Evolutionary conservation across 2,329 filamentous ascomycete species (phyloP), one percentile per base, ranked within the genome.

Genomic region (Oidium heveae): DNA sequence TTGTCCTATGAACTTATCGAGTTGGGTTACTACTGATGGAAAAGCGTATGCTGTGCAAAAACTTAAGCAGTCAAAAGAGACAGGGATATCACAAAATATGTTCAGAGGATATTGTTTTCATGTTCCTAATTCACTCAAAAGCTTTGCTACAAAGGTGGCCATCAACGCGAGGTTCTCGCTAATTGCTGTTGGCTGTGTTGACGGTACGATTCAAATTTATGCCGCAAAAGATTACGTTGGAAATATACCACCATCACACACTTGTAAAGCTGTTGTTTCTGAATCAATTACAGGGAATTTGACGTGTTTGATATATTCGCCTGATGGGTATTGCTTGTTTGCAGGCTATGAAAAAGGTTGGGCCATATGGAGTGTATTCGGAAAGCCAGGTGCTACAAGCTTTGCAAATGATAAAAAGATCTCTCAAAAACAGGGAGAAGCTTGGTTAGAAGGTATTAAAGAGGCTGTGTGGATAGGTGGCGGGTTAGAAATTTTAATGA

Each of bases 361-460:
- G 91, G 83, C 85, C 4, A 89, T 81, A 50, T 98, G 89, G 89
- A 96, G 89, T 65, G 91, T 96, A 39, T 98, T 94, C 67, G 91
- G 91, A 36, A 95, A 94, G 66, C 75, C 82, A 2, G 82, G 87
- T 15, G 87, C 83, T 55, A 86, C 79, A 61, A 94, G 86, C 64
- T 96, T 96, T 65, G 73, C 75, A 7, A 73, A 77, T 13, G 84
- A 94, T 61, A 70, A 72, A 28, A 68, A 70, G 1, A 71, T 86
- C 39, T 78, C 80, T 2, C 69, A 74, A 52, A 69, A 70, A 7
- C 89, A 91, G 62, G 75, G 74, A 32, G 89, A 98, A 64, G 74
- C 77, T 47, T 96, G 89, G 86, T 72, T 96, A n/a, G 73, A 75
- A 6, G 86, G 88, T 3, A 73, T 94, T 24, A 74, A 72, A 20